Evolutionary conservation across 2,329 filamentous ascomycete species (phyloP).

Genomic region (Lachnellula hyalina): DNA sequence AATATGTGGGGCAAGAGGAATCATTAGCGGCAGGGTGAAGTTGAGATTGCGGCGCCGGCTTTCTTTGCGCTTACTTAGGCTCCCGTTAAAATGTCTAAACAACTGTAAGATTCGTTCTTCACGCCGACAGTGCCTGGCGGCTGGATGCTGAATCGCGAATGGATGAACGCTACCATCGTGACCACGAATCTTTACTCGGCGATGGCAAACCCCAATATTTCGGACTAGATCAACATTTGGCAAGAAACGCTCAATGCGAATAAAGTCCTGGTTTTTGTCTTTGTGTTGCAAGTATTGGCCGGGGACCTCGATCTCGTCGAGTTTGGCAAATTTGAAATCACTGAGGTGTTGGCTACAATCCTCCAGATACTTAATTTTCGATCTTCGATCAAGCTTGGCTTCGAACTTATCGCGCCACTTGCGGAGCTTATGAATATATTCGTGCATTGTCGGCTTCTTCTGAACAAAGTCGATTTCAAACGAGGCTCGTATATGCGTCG

Average conservation of each 20-base stretch:
- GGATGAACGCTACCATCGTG: conserved; percentile 97
- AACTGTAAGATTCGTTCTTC: conserved; percentile 95
- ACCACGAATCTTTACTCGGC: conserved; percentile 89
- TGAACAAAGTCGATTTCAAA: conserved; percentile 97
- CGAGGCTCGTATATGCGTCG: conserved; percentile 87
- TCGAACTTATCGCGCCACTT: conserved; percentile 98
- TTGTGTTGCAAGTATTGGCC: conserved; percentile 96
- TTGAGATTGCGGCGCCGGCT: conserved; percentile 88
- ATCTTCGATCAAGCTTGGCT: conserved; percentile 85
- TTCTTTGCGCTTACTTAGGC: conserved; percentile 88
- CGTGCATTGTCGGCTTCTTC: conserved; percentile 94
- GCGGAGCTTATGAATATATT: conserved; percentile 95
- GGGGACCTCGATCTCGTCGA: conserved; percentile 96
- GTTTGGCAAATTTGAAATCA: conserved; percentile 96
- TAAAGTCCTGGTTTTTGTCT: conserved; percentile 98
- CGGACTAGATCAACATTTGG: conserved; percentile 91
- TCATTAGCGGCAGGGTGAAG: conserved; percentile 93
- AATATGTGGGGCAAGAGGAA: conserved; percentile 90
- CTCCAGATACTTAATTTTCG: conserved; percentile 51
- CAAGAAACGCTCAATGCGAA: conserved; percentile 93
- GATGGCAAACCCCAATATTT: conserved; percentile 84
- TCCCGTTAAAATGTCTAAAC: conserved; percentile 95
- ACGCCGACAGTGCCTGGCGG: conserved; percentile 82
- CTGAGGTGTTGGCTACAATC: conserved; percentile 84
- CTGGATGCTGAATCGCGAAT: conserved; percentile 94